Conservation (phyloP, 306 rosid genomes). For the Geum urbanum region DNA sequence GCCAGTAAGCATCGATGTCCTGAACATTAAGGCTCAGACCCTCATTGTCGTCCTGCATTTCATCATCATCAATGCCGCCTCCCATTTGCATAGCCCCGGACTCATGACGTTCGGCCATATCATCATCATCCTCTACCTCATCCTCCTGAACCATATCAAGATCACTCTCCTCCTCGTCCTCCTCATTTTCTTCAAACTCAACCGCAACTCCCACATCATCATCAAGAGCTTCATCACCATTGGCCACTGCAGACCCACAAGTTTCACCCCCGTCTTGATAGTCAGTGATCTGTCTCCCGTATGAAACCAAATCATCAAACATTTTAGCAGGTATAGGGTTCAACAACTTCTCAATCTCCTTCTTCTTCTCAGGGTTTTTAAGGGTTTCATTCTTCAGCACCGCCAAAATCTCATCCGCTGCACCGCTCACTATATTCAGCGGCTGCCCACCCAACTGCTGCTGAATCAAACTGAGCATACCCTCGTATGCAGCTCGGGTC, state of each 20-base stretch:
- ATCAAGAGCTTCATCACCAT: constrained; percentile 70
- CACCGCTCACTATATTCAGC: constrained; percentile 69
- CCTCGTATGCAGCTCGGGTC: constrained; percentile 89
- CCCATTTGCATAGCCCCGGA: constrained; percentile 89
- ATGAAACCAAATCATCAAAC: constrained; percentile 67
- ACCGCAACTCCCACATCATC: constrained; percentile 93
- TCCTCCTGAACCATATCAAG: constrained; percentile 91
- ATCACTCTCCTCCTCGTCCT: constrained; percentile 91
- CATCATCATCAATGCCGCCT: constrained; percentile 81
- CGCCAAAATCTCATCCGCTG: constrained; percentile 73
- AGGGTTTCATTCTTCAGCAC: constrained; percentile 63
- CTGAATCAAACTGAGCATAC: constrained; percentile 85
- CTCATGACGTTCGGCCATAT: constrained; percentile 45
- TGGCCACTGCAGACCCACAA: constrained; percentile 29
- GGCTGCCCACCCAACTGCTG: constrained; percentile 90
- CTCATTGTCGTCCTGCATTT: constrained; percentile 74
- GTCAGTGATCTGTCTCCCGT: constrained; percentile 78
- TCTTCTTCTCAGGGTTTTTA: constrained; percentile 77
- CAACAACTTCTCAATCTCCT: constrained; percentile 82
- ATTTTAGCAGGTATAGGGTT: constrained; percentile 44
- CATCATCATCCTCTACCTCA: constrained; percentile 56
- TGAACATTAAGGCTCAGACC: constrained; percentile 85
- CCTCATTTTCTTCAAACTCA: constrained; percentile 93
- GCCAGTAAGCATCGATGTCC: constrained; percentile 97
- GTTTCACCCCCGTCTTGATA: constrained; percentile 67